Base-by-base conservation (phyloP, 1,139 yeast species). In the Sugiyamaella neomexicana region DNA sequence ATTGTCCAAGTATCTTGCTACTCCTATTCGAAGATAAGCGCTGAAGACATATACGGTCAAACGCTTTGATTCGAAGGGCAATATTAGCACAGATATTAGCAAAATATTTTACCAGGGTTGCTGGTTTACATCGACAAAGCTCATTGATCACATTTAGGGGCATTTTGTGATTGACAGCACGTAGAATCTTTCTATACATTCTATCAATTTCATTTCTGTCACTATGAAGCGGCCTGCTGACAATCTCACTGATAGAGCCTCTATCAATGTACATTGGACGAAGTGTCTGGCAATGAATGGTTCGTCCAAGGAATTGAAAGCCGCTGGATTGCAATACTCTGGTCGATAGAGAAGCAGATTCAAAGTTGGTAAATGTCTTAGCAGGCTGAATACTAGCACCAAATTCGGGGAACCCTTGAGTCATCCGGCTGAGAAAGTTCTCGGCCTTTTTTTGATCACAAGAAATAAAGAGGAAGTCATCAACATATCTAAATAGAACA, bases 391-490 rank as follows among this genome's bases (percentile, higher is more conserved):
- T 75, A 15, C 60, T 67, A 0, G 89, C 83, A 2, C 91, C 91
- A 66, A 80, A 86, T 0, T 75, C 75, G 0, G 72, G 67, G 46
- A 85, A 78, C 0, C 78, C 78, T 1, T 66, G 50, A 1, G 63
- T 54, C 53, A 78, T 72, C 4, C 66, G 44, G 0, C 57, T 56
- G 31, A 66, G 59, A 52, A 74, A 68, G 6, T 42, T 57, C 20
- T 45, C 65, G 4, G 73, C 74, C 45, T 53, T 58, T 0, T 50
- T 36, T 7, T 57, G 27, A 40, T 72, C 64, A 0, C 83, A 74
- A 0, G 95, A 78, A 0, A 91, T 69, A 23, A 89, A 74, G 38
- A 93, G 66, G 64, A 93, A 93, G 67, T 93, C 99, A 69, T 93
- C 99, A 0, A 90, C 96, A 29, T 88, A 71, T 54, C 97, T 72